phyloP scores from a whole-genome alignment of 2,329 filamentous ascomycete genomes.

The Aureobasidium zeae region DNA sequence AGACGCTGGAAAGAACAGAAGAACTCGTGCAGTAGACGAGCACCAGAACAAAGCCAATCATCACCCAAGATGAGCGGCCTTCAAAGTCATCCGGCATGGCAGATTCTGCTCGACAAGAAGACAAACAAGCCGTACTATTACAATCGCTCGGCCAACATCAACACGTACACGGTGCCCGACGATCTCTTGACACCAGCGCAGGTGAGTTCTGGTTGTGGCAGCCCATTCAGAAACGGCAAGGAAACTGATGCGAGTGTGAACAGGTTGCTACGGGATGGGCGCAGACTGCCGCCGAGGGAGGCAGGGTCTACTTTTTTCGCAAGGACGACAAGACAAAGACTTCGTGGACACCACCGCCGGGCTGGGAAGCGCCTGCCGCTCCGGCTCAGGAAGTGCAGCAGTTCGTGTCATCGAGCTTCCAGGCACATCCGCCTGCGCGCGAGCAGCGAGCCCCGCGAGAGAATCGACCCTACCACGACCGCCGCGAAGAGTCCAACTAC shows the following conservation, averaged over 20 bases:
- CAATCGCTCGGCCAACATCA: slow-evolving; percentile 74
- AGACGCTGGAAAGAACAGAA: too few species aligned
- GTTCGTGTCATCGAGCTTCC: slow-evolving; percentile 31
- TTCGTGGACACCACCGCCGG: slow-evolving; percentile 77
- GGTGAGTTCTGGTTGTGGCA: slow-evolving; percentile 40
- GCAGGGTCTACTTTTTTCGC: slow-evolving; percentile 89
- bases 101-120: slow-evolving; percentile 70
- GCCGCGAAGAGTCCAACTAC: slow-evolving; percentile 26
- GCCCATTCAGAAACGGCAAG: background rate
- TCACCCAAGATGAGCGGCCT: slow-evolving; percentile 6
- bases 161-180: slow-evolving; percentile 89
- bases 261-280: slow-evolving; percentile 53
- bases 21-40: too few species aligned
- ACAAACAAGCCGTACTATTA: slow-evolving; percentile 79
- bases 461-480: slow-evolving; percentile 25
- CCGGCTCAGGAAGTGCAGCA: slow-evolving; percentile 17
- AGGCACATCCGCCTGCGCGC: slow-evolving; percentile 26
- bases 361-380: slow-evolving; percentile 16
- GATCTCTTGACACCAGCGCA: slow-evolving; percentile 78
- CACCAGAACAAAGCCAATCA: too few species aligned
- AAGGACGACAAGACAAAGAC: slow-evolving; percentile 74
- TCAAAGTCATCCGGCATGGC: slow-evolving; percentile 50
- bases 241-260: slow-evolving; percentile 53
- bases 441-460: slow-evolving; percentile 23
- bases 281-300: slow-evolving; percentile 78